phyloP scores from a whole-genome alignment of 495 filamentous ascomycete species.

The Daldinia childiae region DNA sequence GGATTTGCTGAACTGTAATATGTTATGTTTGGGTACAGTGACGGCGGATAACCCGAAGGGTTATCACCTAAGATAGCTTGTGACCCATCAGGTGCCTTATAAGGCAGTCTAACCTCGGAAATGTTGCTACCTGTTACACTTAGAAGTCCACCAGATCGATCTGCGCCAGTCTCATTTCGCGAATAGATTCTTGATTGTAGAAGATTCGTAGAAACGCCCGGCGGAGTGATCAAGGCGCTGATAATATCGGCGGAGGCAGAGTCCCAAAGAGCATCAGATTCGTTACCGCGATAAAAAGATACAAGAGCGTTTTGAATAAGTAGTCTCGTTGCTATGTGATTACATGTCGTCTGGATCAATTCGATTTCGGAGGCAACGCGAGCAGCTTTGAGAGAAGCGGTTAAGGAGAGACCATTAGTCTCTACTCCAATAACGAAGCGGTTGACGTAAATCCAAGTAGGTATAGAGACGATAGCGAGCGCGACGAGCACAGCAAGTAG shows the following conservation, averaged over 20 bases:
- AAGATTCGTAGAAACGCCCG: conserved; percentile 62
- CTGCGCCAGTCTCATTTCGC: conserved; percentile 65
- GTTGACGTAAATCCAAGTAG: conserved; percentile 76
- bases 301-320: conserved; percentile 70
- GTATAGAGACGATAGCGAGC: conserved; percentile 63
- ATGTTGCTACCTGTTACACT: conserved; percentile 64
- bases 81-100: conserved; percentile 64
- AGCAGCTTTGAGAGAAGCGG: conserved; percentile 84
- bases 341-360: conserved; percentile 74
- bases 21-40: conserved; percentile 79
- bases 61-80: conserved; percentile 66
- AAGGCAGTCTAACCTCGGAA: conserved; percentile 65
- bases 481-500: conserved; percentile 73
- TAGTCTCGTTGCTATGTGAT: conserved; percentile 72
- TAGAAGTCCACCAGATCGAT: conserved; percentile 57
- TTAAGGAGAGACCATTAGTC: conserved; percentile 70
- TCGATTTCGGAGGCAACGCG: conserved; percentile 79
- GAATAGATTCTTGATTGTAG: conserved; percentile 75
- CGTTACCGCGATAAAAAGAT: conserved; percentile 67
- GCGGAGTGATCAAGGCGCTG: conserved; percentile 65
- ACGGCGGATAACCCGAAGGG: conserved; percentile 69
- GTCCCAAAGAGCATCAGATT: conserved; percentile 63
- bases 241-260: conserved; percentile 65
- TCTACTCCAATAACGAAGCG: conserved; percentile 73
- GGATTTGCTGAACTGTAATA: conserved; percentile 57